Percentiles rank a stretch among this genome's conserved stretches.
phyloP scores from a whole-genome alignment of 805 yeast species.

The Dipodascus geniculatus region DNA sequence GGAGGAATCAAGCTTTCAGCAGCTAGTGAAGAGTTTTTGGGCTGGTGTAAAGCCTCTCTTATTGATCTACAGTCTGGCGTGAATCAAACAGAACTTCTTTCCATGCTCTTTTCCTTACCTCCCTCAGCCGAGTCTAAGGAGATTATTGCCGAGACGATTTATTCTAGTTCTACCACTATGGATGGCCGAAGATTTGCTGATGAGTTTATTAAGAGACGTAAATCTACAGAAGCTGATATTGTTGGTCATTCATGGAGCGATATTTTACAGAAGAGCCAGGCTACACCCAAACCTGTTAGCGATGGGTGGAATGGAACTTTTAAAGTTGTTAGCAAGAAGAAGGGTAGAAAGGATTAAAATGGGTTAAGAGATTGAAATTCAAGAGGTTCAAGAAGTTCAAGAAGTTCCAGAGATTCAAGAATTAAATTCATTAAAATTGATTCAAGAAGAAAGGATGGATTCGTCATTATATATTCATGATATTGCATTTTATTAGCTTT shows the following conservation, averaged over 20 bases:
- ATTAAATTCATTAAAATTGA: too few species aligned
- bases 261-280: constrained; percentile 38
- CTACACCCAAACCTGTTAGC: constrained; percentile 17
- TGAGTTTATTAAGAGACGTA: constrained; percentile 74
- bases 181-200: constrained; percentile 91
- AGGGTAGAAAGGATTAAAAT: constrained; percentile 15
- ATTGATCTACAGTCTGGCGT: constrained; percentile 59
- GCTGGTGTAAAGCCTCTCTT: constrained; percentile 29
- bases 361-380: background rate
- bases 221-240: constrained; percentile 50
- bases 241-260: constrained; percentile 53
- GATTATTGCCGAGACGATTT: constrained; percentile 85
- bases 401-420: too few species aligned
- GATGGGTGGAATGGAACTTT: constrained; percentile 33
- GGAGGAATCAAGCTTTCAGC: constrained; percentile 10
- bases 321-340: constrained; percentile 56
- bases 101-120: constrained; percentile 73
- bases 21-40: constrained; percentile 27
- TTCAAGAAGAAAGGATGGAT: too few species aligned
- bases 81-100: constrained; percentile 64
- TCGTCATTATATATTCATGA: too few species aligned
- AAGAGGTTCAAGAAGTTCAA: too few species aligned
- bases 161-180: constrained; percentile 77
- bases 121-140: constrained; percentile 61
- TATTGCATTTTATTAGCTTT: background rate